Evolutionary conservation across 2,329 filamentous ascomycete species (phyloP).

Genomic region (Neoarthrinium moseri): DNA sequence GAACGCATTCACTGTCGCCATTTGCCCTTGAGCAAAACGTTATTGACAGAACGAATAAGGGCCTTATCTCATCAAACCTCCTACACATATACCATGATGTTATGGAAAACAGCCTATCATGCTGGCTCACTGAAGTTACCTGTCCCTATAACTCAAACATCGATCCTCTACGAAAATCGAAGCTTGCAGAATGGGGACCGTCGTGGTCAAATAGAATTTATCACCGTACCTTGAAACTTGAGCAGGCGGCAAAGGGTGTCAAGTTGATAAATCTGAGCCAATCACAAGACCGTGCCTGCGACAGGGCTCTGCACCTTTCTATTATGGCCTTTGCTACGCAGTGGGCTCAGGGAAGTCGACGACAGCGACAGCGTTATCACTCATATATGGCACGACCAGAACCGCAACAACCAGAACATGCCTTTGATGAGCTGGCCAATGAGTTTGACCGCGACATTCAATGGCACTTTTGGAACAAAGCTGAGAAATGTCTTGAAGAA

Average conservation of each 20-base stretch:
- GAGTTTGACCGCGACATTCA: neutral
- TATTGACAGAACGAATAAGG: slow-evolving; percentile 16
- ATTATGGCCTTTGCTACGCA: slow-evolving; percentile 54
- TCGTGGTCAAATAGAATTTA: slow-evolving; percentile 50
- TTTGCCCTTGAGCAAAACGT: neutral
- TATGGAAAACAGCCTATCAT: slow-evolving; percentile 50
- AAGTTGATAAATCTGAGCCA: slow-evolving; percentile 38
- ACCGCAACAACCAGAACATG: too few species aligned
- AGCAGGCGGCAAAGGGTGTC: slow-evolving; percentile 38
- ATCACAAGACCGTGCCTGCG: slow-evolving; percentile 40
- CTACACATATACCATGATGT: slow-evolving; percentile 53
- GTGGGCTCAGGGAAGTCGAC: slow-evolving; percentile 40
- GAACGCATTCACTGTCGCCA: neutral
- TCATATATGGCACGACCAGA: too few species aligned
- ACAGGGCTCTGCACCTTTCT: slow-evolving; percentile 43
- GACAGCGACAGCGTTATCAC: slow-evolving; percentile 20
- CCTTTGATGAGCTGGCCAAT: neutral
- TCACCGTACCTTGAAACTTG: slow-evolving; percentile 45
- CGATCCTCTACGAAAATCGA: neutral
- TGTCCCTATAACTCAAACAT: slow-evolving; percentile 43
- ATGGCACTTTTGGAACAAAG: neutral
- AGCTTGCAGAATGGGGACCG: slow-evolving; percentile 29
- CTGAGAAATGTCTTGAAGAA: neutral
- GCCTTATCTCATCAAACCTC: slow-evolving; percentile 40
- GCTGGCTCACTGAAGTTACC: slow-evolving; percentile 52